A percentile compares a stretch with the other conserved stretches of the same genome.
These are phyloP conservation scores for Xylaria grammica DNA, from an alignment of 495 filamentous ascomycete genomes.

Conservation along the genomic window DNA sequence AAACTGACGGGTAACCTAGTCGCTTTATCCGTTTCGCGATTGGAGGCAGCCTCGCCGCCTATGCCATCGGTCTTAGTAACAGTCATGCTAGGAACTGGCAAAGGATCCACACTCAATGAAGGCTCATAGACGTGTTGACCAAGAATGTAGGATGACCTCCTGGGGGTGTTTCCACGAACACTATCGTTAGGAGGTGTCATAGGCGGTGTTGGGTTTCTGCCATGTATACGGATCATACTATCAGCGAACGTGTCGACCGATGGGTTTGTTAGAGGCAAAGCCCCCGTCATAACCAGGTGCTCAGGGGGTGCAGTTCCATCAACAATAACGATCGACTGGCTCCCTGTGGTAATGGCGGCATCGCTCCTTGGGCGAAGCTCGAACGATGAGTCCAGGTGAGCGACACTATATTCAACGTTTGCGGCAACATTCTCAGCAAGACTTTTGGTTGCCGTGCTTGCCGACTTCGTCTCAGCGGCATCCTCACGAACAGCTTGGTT, in stretches of 20 bases:
- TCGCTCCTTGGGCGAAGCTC: constrained; percentile 47
- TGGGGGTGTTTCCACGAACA: constrained; percentile 46
- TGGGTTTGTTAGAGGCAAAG: constrained; percentile 41
- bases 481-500: constrained; percentile 68
- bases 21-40: constrained; percentile 28
- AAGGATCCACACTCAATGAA: constrained; percentile 37
- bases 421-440: constrained; percentile 25
- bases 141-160: constrained; percentile 57
- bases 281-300: constrained; percentile 52
- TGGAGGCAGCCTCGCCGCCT: constrained; percentile 24
- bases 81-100: constrained; percentile 46
- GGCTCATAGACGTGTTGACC: constrained; percentile 45
- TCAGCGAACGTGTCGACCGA: constrained; percentile 58
- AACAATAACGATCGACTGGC: constrained; percentile 86
- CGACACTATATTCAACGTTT: constrained; percentile 44
- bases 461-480: constrained; percentile 44
- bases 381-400: constrained; percentile 45
- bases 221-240: constrained; percentile 48
- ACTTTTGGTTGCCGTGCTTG: constrained; percentile 18
- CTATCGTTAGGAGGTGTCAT: constrained; percentile 54
- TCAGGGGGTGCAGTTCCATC: constrained; percentile 65
- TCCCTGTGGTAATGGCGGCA: constrained; percentile 71
- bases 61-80: constrained; percentile 29
- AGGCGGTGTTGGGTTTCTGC: constrained; percentile 56
- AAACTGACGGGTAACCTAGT: constrained; percentile 40